These are phyloP conservation scores for Pyricularia sp. DNA, from an alignment of 2,329 filamentous ascomycete genomes.

Conservation along the genomic window DNA sequence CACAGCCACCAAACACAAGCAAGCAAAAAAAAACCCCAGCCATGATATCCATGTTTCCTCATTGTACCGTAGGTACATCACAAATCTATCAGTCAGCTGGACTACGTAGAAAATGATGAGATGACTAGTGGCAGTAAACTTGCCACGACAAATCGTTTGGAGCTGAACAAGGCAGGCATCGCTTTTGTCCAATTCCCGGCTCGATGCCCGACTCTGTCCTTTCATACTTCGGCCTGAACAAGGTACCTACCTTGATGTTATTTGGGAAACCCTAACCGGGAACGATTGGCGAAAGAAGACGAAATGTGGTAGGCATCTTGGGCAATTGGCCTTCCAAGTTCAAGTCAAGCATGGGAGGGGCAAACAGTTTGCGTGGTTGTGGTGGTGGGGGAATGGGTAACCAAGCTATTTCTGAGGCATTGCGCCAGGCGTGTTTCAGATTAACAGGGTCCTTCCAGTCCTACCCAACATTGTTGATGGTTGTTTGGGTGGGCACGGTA, in stretches of 20 bases:
- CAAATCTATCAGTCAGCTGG: not conserved
- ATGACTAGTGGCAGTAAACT: not conserved
- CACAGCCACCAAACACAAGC: not conserved
- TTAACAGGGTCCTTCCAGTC: slow-evolving; percentile 20
- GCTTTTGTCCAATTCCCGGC: not conserved
- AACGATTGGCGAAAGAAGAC: not conserved
- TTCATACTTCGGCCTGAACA: not conserved
- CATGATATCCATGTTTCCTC: not conserved
- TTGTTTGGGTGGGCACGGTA: not conserved
- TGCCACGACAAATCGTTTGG: not conserved
- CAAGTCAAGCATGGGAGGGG: not conserved
- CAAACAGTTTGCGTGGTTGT: not conserved
- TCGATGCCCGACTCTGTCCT: not conserved
- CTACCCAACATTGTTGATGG: not conserved
- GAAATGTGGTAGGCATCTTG: not conserved
- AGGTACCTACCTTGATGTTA: not conserved
- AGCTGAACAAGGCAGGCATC: not conserved
- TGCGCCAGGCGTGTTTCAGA: slow-evolving; percentile 42
- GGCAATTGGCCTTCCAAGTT: not conserved
- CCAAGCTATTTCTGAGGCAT: slow-evolving; percentile 34
- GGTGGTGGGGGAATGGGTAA: slow-evolving; percentile 16
- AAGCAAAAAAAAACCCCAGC: not conserved
- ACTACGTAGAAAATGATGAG: not conserved
- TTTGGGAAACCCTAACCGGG: slow-evolving; percentile 1
- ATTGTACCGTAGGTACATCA: not conserved